Evolutionary conservation across 352 stramenopile species (phyloP).

Genomic region (Phytopythium ostracodes): DNA sequence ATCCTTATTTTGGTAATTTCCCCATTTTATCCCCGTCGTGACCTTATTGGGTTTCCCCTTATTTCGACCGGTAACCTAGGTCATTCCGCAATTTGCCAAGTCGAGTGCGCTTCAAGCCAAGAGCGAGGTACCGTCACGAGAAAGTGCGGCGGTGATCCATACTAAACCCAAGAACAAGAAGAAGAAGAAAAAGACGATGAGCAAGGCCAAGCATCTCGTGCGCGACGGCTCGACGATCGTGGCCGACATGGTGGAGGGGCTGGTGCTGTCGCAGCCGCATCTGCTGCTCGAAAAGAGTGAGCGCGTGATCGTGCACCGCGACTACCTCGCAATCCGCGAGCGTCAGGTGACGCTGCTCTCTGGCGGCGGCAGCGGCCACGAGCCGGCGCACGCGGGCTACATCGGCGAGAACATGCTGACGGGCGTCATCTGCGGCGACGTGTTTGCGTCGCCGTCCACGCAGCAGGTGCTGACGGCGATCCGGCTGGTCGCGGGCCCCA

Average conservation of each 20-base stretch:
- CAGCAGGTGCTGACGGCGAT: conserved; percentile 95
- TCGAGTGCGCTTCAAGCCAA: neutral
- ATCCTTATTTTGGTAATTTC: too few relatives aligned
- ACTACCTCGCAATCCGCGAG: conserved; percentile 58
- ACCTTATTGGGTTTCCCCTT: too few relatives aligned
- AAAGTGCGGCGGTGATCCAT: too few relatives aligned
- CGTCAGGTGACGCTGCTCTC: conserved; percentile 77
- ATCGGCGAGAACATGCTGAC: conserved; percentile 96
- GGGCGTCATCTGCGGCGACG: conserved; percentile 93
- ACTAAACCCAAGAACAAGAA: neutral
- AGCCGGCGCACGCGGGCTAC: conserved; percentile 96
- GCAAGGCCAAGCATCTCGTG: conserved; percentile 54
- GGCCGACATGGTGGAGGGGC: conserved; percentile 73
- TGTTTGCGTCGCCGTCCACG: conserved; percentile 95
- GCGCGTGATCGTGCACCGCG: conserved; percentile 68
- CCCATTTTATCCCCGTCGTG: too few relatives aligned
- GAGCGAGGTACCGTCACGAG: too few relatives aligned
- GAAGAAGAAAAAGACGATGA: conserved; percentile 12
- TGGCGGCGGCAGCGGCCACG: conserved; percentile 85
- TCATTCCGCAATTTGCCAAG: neutral
- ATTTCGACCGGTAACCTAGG: too few relatives aligned
- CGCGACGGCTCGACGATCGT: conserved; percentile 47
- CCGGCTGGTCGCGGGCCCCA: conserved; percentile 65
- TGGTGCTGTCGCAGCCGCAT: conserved; percentile 61
- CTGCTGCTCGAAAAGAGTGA: conserved; percentile 57